Conservation (phyloP, 345 rosid genomes). For the Gossypium rotundifolium region DNA sequence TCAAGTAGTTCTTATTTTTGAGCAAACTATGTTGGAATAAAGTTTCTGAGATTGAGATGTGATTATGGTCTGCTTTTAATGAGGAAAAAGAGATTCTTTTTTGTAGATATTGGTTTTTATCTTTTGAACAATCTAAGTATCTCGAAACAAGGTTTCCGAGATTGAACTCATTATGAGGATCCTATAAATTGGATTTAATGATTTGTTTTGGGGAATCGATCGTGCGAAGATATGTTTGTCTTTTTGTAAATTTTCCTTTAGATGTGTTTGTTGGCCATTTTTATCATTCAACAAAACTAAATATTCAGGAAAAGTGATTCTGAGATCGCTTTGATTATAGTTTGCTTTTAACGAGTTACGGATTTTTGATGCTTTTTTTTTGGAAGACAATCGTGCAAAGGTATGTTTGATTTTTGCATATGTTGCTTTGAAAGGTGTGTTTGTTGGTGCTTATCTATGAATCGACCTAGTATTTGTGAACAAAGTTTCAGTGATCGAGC, state of each 20-base stretch:
- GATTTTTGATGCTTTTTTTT: neutral
- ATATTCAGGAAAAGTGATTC: neutral
- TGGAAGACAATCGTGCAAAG: neutral
- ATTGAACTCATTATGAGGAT: neutral
- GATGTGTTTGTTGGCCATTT: neutral
- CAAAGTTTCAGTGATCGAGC: no score
- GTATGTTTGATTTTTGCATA: neutral
- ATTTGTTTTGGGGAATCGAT: neutral
- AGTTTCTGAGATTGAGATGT: neutral
- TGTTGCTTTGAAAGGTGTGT: neutral
- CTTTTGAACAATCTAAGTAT: neutral
- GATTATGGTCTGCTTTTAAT: neutral
- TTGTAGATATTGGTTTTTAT: neutral
- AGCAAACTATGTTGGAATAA: neutral
- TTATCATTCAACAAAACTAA: neutral
- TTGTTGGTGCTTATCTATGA: neutral
- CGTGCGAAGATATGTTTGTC: neutral
- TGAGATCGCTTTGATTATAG: neutral
- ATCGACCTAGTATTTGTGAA: no score
- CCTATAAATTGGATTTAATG: neutral
- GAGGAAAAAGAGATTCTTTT: neutral
- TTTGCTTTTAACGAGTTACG: neutral
- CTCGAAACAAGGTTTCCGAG: neutral
- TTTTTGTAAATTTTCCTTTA: neutral
- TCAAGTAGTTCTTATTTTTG: neutral